These are phyloP conservation scores for Umbelopsis vinacea DNA, from an alignment of 192 early-diverging fungal genomes.

Conservation along the genomic window DNA sequence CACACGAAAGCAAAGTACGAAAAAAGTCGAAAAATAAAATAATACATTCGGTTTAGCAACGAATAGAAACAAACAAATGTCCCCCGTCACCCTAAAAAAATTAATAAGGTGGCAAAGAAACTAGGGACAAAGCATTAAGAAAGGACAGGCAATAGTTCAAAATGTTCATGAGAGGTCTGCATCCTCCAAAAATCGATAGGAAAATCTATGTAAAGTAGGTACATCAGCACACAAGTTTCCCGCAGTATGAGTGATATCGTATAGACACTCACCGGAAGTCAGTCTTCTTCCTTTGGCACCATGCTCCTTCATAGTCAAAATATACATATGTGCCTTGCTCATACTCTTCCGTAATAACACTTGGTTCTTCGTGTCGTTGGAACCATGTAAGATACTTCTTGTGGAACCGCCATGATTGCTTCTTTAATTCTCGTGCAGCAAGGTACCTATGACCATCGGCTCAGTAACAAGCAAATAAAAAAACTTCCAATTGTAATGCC, in stretches of 20 bases:
- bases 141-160: background rate
- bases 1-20: background rate
- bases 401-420: constrained; percentile 98
- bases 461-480: background rate
- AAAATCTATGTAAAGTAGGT: constrained; percentile 59
- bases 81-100: background rate
- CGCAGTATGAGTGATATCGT: too few species aligned
- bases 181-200: constrained; percentile 89
- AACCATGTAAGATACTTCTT: constrained; percentile 99
- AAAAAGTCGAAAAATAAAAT: constrained; percentile 10
- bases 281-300: constrained; percentile 96
- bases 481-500: background rate
- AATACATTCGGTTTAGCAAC: constrained; percentile 9
- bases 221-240: too few species aligned
- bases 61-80: background rate
- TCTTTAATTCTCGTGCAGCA: constrained; percentile 94
- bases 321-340: constrained; percentile 98
- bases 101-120: background rate
- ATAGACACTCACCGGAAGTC: constrained; percentile 74
- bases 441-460: constrained; percentile 65
- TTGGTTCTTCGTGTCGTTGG: constrained; percentile 96
- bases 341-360: constrained; percentile 93
- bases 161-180: constrained; percentile 65
- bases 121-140: background rate
- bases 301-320: constrained; percentile 97